These are phyloP conservation scores for Crithidia brevicula DNA, from an alignment of 208 protist species.

Conservation along the genomic window DNA sequence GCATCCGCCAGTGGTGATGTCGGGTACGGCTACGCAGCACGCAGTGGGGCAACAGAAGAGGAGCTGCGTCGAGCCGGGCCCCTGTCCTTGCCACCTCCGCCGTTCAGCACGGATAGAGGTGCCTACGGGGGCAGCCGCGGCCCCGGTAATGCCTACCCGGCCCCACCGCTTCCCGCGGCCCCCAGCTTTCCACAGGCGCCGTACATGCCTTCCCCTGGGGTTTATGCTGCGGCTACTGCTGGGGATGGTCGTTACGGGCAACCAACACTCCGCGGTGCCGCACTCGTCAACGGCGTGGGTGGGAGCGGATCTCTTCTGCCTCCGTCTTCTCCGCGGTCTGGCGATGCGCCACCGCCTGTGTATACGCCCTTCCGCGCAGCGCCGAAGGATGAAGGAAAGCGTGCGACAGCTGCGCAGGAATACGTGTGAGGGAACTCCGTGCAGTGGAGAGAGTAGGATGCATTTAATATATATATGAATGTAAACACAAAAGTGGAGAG, in stretches of 20 bases:
- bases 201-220: not conserved
- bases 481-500: too few species aligned
- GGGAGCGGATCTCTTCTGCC: not conserved
- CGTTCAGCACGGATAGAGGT: too few species aligned
- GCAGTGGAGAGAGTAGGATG: not conserved
- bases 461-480: too few species aligned
- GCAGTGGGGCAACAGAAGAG: not conserved
- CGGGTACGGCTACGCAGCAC: too few species aligned
- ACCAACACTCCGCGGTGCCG: not conserved
- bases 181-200: constrained; percentile 6
- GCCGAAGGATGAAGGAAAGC: not conserved
- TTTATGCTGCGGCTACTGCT: not conserved
- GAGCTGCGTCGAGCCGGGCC: too few species aligned
- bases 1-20: too few species aligned
- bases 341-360: constrained; percentile 7
- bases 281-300: not conserved
- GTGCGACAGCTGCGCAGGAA: not conserved
- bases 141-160: not conserved
- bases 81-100: too few species aligned
- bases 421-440: constrained; percentile 4
- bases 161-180: not conserved
- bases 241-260: not conserved
- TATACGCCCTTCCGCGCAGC: constrained; percentile 14
- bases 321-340: not conserved
- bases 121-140: too few species aligned